A percentile compares a stretch with the other conserved stretches of the same genome.
These are phyloP conservation scores for Blumeria hordei DNA, from an alignment of 2,329 filamentous ascomycete genomes.

Conservation along the genomic window DNA sequence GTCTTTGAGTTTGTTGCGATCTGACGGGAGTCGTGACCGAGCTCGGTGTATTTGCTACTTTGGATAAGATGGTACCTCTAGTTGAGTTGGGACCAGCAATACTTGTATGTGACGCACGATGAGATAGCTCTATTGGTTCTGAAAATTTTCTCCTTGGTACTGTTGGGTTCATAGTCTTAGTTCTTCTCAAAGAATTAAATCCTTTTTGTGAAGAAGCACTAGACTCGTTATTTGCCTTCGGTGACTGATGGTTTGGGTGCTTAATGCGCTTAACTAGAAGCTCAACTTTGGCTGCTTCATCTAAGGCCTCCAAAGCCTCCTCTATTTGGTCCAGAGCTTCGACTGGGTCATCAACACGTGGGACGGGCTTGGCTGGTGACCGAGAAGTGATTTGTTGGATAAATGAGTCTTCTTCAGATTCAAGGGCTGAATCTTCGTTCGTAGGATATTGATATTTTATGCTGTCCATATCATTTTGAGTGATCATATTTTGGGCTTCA, in stretches of 20 bases:
- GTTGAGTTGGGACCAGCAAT: too few relatives aligned
- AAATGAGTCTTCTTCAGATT: slow-evolving; percentile 14
- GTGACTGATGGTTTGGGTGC: background rate
- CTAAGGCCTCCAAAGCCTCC: slow-evolving; percentile 28
- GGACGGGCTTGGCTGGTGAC: slow-evolving; percentile 17
- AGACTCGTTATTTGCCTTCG: too few relatives aligned
- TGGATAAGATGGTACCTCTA: too few relatives aligned
- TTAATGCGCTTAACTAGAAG: slow-evolving; percentile 8
- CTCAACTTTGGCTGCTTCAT: slow-evolving; percentile 10
- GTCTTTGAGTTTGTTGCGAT: slow-evolving; percentile 7
- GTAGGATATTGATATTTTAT: too few relatives aligned
- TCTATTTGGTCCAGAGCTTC: slow-evolving; percentile 37
- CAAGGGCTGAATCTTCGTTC: background rate
- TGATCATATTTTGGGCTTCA: too few relatives aligned
- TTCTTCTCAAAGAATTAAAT: too few relatives aligned
- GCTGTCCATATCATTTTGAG: too few relatives aligned
- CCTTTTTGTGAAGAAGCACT: too few relatives aligned
- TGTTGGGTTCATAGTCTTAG: background rate
- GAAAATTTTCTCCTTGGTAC: too few relatives aligned
- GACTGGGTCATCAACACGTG: slow-evolving; percentile 37
- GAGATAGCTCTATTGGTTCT: too few relatives aligned
- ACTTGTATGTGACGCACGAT: too few relatives aligned
- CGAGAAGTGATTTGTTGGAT: slow-evolving; percentile 17
- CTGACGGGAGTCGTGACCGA: background rate
- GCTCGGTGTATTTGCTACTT: too few relatives aligned